Percentiles rank a stretch among this genome's conserved stretches.
Conservation (phyloP, 176 grass and related monocot species). For the Hsuehochloa calcarea region DNA sequence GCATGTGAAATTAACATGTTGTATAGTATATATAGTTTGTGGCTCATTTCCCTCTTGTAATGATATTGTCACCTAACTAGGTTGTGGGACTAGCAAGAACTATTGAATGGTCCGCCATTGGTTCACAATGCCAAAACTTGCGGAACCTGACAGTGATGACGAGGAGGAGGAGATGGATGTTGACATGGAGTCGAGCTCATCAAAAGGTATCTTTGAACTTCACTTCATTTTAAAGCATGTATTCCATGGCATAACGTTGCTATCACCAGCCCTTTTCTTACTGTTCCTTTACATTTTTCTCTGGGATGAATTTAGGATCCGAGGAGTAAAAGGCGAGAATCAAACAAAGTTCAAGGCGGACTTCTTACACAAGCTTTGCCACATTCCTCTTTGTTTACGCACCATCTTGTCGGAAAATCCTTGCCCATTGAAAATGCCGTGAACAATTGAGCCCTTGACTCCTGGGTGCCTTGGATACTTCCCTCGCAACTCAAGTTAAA, state of each 20-base stretch:
- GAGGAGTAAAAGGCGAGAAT: not conserved
- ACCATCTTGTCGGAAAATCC: not conserved
- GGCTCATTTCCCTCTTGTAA: not conserved
- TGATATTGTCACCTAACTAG: not conserved
- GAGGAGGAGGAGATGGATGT: conserved; percentile 31
- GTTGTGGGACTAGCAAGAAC: conserved; percentile 44
- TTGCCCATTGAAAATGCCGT: not conserved
- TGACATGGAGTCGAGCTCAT: conserved; percentile 26
- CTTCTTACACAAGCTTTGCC: too few relatives aligned
- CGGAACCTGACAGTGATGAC: conserved; percentile 23
- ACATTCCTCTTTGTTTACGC: not conserved
- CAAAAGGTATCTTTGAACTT: conserved; percentile 29
- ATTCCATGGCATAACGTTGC: not conserved
- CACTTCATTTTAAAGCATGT: not conserved
- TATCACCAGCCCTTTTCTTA: not conserved
- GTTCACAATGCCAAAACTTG: not conserved
- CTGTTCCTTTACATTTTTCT: not conserved
- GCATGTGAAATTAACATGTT: not conserved
- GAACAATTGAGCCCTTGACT: not conserved
- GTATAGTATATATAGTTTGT: not conserved
- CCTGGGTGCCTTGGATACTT: not conserved
- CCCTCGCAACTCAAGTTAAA: not conserved
- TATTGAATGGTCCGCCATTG: conserved; percentile 35
- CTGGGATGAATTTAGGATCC: not conserved
- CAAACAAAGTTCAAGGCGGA: too few relatives aligned